These are phyloP conservation scores for Cubamyces lactineus DNA, from an alignment of 768 basidiomycete species.

Conservation along the genomic window DNA sequence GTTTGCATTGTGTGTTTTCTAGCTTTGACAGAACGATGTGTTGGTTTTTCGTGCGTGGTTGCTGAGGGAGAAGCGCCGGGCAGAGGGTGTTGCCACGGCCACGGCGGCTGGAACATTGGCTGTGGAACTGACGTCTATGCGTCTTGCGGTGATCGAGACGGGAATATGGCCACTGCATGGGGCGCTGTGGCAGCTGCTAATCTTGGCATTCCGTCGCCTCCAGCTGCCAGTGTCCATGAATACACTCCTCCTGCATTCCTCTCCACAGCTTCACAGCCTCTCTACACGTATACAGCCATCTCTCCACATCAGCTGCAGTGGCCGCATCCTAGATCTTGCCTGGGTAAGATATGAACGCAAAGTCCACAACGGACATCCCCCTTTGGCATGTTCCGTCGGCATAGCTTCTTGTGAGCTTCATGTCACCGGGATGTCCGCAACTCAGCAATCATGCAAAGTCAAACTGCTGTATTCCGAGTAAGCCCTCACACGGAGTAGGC, in stretches of 20 bases:
- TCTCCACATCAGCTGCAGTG: neutral
- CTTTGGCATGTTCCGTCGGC: too few species aligned
- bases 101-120: conserved; percentile 3
- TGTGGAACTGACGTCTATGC: conserved; percentile 13
- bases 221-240: neutral
- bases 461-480: too few species aligned
- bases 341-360: too few species aligned
- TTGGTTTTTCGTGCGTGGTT: neutral
- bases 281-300: neutral
- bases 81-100: neutral
- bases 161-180: neutral
- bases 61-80: too few species aligned
- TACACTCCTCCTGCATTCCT: neutral
- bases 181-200: neutral
- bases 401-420: too few species aligned
- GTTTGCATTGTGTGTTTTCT: neutral
- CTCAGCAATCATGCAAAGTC: too few species aligned
- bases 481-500: too few species aligned
- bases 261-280: neutral
- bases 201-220: neutral
- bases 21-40: neutral
- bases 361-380: too few species aligned
- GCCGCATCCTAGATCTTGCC: too few species aligned
- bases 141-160: conserved; percentile 12
- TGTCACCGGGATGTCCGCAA: too few species aligned